Evolutionary conservation across 2,329 filamentous ascomycete genomes (phyloP).

Genomic region (Juglanconis oblonga): DNA sequence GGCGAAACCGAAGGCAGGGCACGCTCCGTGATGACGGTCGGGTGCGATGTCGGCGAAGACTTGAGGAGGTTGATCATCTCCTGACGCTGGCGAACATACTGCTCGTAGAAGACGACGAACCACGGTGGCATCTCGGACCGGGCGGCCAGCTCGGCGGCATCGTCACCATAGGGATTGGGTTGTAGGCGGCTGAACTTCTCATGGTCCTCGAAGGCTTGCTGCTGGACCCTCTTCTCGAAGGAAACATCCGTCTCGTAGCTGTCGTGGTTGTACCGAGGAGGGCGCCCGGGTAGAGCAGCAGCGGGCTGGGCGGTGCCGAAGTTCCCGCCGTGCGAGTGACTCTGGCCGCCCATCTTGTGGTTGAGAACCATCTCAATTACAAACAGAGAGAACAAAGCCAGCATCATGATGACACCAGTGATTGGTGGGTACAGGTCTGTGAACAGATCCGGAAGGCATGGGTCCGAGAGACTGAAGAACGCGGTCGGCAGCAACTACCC

Average conservation of each 20-base stretch:
- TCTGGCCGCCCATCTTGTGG: constrained; percentile 47
- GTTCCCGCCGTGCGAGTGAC: constrained; percentile 57
- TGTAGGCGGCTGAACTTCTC: constrained; percentile 12
- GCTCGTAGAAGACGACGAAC: constrained; percentile 63
- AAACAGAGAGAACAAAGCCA: constrained; percentile 58
- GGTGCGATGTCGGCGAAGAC: constrained; percentile 21
- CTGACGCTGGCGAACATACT: constrained; percentile 58
- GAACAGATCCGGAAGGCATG: constrained; percentile 58
- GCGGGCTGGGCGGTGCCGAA: constrained; percentile 37
- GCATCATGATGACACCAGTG: constrained; percentile 65
- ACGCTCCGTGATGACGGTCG: constrained; percentile 20
- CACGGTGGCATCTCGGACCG: constrained; percentile 55
- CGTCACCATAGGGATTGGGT: constrained; percentile 24
- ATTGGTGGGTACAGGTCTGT: constrained; percentile 58
- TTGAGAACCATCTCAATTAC: constrained; percentile 62
- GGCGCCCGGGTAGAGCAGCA: constrained; percentile 26
- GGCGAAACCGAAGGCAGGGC: constrained; percentile 24
- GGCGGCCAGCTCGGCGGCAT: constrained; percentile 25
- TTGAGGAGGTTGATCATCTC: constrained; percentile 56
- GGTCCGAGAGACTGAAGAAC: constrained; percentile 49
- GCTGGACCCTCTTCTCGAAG: constrained; percentile 17
- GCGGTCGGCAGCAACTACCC: constrained; percentile 55
- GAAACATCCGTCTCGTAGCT: constrained; percentile 34
- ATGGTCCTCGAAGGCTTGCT: constrained; percentile 18
- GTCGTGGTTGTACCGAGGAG: constrained; percentile 27